Evolutionary conservation across 73 alveolate genomes (phyloP).

Genomic region (Paramecium sexaurelia): DNA sequence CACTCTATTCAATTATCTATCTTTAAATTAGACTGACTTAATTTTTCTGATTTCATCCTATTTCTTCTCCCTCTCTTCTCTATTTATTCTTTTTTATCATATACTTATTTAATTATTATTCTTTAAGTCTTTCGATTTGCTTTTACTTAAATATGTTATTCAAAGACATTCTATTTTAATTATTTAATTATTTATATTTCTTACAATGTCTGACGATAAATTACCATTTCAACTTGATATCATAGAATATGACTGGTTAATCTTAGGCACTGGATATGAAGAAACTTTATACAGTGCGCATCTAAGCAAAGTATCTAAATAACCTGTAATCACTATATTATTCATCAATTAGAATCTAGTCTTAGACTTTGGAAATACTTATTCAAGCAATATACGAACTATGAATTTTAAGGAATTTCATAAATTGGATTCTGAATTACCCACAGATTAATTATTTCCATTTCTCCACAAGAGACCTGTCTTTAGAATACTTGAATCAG

Average conservation of each 20-base stretch:
- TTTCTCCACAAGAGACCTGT: not conserved
- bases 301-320: not conserved
- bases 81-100: not conserved
- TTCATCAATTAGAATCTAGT: not conserved
- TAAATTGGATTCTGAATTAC: not conserved
- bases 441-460: not conserved
- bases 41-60: not conserved
- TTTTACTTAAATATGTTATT: not conserved
- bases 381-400: not conserved
- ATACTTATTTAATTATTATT: not conserved
- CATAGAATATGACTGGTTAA: not conserved
- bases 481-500: not conserved
- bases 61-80: not conserved
- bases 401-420: conserved; percentile 1
- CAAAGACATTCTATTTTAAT: not conserved
- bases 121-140: not conserved
- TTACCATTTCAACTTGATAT: not conserved
- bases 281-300: conserved; percentile 8
- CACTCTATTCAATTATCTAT: not conserved
- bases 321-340: not conserved
- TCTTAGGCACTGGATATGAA: not conserved
- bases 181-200: not conserved
- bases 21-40: conserved; percentile 28
- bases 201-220: not conserved
- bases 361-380: not conserved